Evolutionary conservation across 106 monocot genomes (phyloP), one percentile per base, ranked within the genome.

Genomic region (Apostasia ramifera): DNA sequence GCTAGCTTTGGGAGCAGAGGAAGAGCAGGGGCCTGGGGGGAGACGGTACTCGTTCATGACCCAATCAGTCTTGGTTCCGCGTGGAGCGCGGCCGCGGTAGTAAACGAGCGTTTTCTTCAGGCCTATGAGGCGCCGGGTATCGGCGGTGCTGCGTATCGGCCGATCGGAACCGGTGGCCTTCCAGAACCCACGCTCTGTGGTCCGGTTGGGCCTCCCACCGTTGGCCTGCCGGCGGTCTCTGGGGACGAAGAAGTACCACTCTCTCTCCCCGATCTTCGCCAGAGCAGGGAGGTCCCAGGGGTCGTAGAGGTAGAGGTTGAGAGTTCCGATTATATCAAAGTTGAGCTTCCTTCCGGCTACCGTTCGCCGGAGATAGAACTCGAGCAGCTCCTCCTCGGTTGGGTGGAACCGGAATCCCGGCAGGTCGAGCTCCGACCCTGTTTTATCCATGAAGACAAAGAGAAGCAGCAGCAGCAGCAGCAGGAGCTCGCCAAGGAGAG

Each of bases 181-280:
- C 91, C 94, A 95, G 71, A 88, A 95, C 15, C 94, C 94, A 1
- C 57, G 58, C 59, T 84, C 91, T 6, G 94, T 95, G 8, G 88
- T 91, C 49, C 95, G 77, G 72, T 79, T 95, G 1, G 91, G 95
- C 67, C 88, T 56, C 12, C 83, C 85, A 3, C 91, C 86, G 54
- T 75, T 78, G 7, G 72, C 37, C 55, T 60, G 86, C 76, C 54
- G 71, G 68, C 85, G 64, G 70, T 88, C 88, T 71, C 94, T 81
- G 39, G 91, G 91, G 70, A 95, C 94, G 67, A 84, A 88, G 80
- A 94, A 94, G 85, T 94, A 94, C 94, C 90, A 94, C 70, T 94
- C 94, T 62, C 76, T 80, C 76, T 91, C 94, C 8, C 91, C 94
- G 3, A 86, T 83, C 76, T 69, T 88, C 14, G 91, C 83, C 81